Conservation (phyloP, 352 stramenopile species). For the Phytophthora tubulina region DNA sequence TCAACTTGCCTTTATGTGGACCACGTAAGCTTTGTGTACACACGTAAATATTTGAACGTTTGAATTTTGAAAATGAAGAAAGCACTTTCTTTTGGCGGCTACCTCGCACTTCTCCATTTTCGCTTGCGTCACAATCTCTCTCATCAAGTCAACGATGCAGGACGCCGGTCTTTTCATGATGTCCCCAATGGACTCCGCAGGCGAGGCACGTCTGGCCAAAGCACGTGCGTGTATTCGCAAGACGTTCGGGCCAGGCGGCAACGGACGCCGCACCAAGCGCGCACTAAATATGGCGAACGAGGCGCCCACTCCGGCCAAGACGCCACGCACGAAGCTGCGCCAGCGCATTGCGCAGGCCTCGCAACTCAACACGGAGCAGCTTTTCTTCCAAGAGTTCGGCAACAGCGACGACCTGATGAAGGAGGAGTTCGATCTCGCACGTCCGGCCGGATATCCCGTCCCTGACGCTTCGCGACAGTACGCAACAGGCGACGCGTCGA, state of each 20-base stretch:
- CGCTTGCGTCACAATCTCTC: background rate
- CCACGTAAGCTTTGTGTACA: slow-evolving; percentile 8
- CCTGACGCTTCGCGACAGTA: slow-evolving; percentile 19
- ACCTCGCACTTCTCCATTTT: slow-evolving; percentile 9
- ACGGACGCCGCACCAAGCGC: slow-evolving; percentile 35
- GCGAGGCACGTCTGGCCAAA: slow-evolving; percentile 48
- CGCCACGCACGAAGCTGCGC: slow-evolving; percentile 49
- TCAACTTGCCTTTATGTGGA: slow-evolving; percentile 36
- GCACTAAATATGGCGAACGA: slow-evolving; percentile 31
- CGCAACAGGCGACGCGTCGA: background rate
- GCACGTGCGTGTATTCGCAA: slow-evolving; percentile 59
- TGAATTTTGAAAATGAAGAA: slow-evolving; percentile 35
- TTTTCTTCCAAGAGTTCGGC: slow-evolving; percentile 79
- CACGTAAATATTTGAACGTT: slow-evolving; percentile 39
- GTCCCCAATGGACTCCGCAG: slow-evolving; percentile 58
- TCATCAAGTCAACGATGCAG: slow-evolving; percentile 23
- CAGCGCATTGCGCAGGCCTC: slow-evolving; percentile 63
- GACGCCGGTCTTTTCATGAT: slow-evolving; percentile 45
- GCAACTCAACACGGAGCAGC: slow-evolving; percentile 54
- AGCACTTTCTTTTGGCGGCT: background rate
- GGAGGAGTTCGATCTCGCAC: slow-evolving; percentile 53
- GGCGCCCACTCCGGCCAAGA: slow-evolving; percentile 27
- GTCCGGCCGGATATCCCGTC: slow-evolving; percentile 22
- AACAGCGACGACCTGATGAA: slow-evolving; percentile 54
- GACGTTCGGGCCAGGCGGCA: slow-evolving; percentile 40